Base-by-base conservation (phyloP, 2,329 filamentous ascomycete species). In the Fusarium tupiense region DNA sequence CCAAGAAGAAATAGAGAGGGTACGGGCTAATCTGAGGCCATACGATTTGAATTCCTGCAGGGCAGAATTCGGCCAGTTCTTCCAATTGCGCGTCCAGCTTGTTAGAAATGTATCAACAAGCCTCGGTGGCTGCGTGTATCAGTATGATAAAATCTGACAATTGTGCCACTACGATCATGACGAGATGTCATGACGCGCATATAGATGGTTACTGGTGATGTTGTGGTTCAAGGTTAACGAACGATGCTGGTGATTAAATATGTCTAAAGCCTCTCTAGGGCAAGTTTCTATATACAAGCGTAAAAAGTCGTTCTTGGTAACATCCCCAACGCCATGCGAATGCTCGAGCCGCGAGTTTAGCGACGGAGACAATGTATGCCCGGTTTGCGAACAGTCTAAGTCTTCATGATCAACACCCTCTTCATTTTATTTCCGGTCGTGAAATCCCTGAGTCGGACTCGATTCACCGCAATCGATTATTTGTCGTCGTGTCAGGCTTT, bases 1-100 rank as follows among this genome's bases (percentile, higher is more conserved):
- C 86, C 3, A 88, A 86, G 78, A 83, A n/a, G 17, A 68, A 61
- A 53, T 68, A 83, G 74, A 73, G 47, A 26, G 44, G 75, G 49
- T 62, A 29, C 31, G 38, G 46, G 46, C 14, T 17, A 26, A 57
- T 22, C 43, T 37, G 20, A 14, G 29, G 22, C 8, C 24, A 37
- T 37, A 29, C 26, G 19, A 29, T 24, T 9, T 29, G 24, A 62
- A 58, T 22, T 31, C 13, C 17, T 35, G 5, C 9, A 33, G 11
- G 49, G 22, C 17, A 44, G n/a, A 22, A 43, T 24, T 26, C 13
- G 5, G 24, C 6, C 16, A 35, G 16, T n/a, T n/a, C 35, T 59
- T 29, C 26, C 20, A 59, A 37, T 17, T 26, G 14, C 20, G 8
- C 29, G 29, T 33, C 22, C n/a, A 44, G 38, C 33, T 52, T 47